A percentile compares a stretch with the other conserved stretches of the same genome.
Conservation (phyloP, 73 alveolate genomes). For the Paraurostyla sp. region DNA sequence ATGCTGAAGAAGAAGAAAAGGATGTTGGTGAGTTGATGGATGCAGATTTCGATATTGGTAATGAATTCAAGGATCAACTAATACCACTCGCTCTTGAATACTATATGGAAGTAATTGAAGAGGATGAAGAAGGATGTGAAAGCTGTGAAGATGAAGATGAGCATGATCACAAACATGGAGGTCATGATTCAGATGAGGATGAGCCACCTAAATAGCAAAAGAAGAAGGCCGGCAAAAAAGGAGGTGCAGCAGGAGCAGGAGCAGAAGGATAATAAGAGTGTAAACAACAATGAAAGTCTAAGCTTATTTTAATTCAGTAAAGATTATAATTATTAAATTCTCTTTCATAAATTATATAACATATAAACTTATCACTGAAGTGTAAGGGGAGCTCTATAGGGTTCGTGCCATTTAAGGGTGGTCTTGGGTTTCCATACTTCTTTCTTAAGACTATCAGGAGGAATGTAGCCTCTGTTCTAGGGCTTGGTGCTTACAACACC, state of each 20-base stretch:
- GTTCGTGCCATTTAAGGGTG: slow-evolving; percentile 27
- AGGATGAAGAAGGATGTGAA: slow-evolving; percentile 79
- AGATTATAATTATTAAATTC: background rate
- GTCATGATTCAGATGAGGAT: slow-evolving; percentile 43
- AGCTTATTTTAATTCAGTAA: slow-evolving; percentile 14
- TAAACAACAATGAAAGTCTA: slow-evolving; percentile 44
- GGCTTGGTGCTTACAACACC: slow-evolving; percentile 10
- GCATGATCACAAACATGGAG: slow-evolving; percentile 2
- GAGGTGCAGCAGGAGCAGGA: slow-evolving; percentile 24
- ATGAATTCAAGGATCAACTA: slow-evolving; percentile 91
- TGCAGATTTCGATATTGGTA: slow-evolving; percentile 93
- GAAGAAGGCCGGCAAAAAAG: slow-evolving; percentile 43
- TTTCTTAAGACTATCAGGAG: background rate
- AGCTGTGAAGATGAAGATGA: slow-evolving; percentile 77
- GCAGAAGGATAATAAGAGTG: slow-evolving; percentile 54
- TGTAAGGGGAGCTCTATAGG: slow-evolving; percentile 21
- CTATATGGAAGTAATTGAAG: slow-evolving; percentile 86
- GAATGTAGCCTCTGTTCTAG: background rate
- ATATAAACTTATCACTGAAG: slow-evolving; percentile 21
- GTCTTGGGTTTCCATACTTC: slow-evolving; percentile 61
- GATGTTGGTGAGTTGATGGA: slow-evolving; percentile 83
- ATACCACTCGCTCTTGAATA: slow-evolving; percentile 96
- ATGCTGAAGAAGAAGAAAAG: slow-evolving; percentile 90
- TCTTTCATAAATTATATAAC: background rate
- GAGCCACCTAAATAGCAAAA: slow-evolving; percentile 14